Evolutionary conservation across 2,329 filamentous ascomycete species (phyloP), one percentile per base, ranked within the genome.

Genomic region (Rhynchosporium agropyri): DNA sequence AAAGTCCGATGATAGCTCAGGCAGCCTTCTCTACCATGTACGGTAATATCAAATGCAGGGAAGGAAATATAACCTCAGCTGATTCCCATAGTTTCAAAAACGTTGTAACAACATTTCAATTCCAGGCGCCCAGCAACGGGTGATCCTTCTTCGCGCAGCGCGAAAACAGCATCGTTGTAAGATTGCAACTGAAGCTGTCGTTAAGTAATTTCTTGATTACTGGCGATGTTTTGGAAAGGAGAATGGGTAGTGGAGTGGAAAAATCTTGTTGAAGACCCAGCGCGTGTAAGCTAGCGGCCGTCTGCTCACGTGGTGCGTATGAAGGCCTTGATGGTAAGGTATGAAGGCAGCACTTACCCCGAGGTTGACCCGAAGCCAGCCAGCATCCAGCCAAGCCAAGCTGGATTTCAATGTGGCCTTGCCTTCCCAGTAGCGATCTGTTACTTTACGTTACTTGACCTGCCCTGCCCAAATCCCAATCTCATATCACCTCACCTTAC

Each of bases 61-160:
- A 36, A 10, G 33, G 33, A 33, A 26, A 69, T 85, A 84, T 89
- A 80, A 86, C 86, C 86, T 80, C 85, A 82, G 84, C 86, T 89
- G 86, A 89, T 89, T 89, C 86, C 86, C 81, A 83, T 80, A 77
- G 81, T 82, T 78, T 88, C 85, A 81, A 77, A 77, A 81, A 79
- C 77, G 80, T 83, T 83, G 77, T 77, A 84, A 87, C 78, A 83
- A 84, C 80, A 79, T 79, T 82, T 87, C 84, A 83, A 86, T 82
- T 78, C 78, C 83, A 82, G 86, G 86, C 84, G 86, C 86, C 86
- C 86, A 89, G 86, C 85, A 80, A 88, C 83, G 84, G 85, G 58
- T 75, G 71, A 70, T 79, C 80, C 79, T 68, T 89, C 84, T 89
- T 77, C 85, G 86, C 85, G 75, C 84, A 86, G 86, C 83, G 82